phyloP scores from a whole-genome alignment of 768 basidiomycete species.

The Boletus vermiculosoides region DNA sequence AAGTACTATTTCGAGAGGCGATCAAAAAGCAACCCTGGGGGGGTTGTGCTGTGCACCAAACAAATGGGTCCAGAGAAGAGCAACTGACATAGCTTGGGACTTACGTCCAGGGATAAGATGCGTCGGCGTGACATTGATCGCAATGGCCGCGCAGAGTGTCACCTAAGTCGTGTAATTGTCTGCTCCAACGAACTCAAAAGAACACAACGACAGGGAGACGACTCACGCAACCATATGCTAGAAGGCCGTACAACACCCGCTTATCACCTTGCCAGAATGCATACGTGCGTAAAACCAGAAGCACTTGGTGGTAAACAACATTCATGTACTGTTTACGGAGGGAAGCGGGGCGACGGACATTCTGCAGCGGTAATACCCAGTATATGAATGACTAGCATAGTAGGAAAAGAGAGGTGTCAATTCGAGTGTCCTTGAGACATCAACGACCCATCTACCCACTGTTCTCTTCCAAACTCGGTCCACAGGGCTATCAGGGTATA shows the following conservation, averaged over 20 bases:
- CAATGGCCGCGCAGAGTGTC: slow-evolving; percentile 5
- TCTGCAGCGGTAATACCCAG: slow-evolving; percentile 12
- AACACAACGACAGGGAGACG: too few species aligned
- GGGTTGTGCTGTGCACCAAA: neutral
- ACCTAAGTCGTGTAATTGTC: neutral
- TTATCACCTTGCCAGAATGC: slow-evolving; percentile 21
- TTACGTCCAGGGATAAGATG: slow-evolving; percentile 6
- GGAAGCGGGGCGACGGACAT: neutral
- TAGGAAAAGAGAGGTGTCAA: neutral
- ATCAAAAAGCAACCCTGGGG: neutral
- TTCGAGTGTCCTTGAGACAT: neutral
- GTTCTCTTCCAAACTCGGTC: neutral
- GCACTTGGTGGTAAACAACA: slow-evolving; percentile 2
- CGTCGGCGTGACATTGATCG: slow-evolving; percentile 1
- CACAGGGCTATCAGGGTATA: neutral
- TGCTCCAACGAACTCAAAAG: neutral
- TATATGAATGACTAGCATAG: slow-evolving; percentile 12
- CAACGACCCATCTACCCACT: slow-evolving; percentile 3
- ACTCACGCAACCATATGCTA: slow-evolving; percentile 10
- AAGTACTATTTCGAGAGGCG: neutral
- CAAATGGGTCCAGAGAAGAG: neutral
- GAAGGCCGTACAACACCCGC: slow-evolving; percentile 11
- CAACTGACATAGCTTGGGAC: neutral
- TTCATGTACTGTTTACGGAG: neutral
- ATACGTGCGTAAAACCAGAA: slow-evolving; percentile 19